These are phyloP conservation scores for Colletotrichum tamarilloi DNA, from an alignment of 2,329 filamentous ascomycete genomes.

Conservation along the genomic window DNA sequence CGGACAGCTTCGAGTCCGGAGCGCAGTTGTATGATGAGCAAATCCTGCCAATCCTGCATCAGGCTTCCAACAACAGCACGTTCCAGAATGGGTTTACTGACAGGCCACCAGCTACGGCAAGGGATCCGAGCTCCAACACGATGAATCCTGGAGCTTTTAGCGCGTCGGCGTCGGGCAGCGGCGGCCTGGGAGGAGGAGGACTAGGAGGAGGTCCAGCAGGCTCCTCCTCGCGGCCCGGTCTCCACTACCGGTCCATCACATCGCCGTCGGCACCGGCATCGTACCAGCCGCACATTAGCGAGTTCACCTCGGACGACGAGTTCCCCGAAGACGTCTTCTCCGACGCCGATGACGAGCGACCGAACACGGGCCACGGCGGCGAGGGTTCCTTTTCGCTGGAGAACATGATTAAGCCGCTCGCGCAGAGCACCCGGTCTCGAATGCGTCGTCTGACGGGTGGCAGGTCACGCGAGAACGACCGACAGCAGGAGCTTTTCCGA, in stretches of 20 bases:
- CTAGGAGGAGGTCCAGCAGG: no score
- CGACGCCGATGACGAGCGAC: constrained; percentile 75
- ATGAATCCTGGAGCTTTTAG: constrained; percentile 73
- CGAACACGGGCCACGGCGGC: constrained; percentile 49
- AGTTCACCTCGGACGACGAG: constrained; percentile 83
- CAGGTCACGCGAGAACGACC: constrained; percentile 51
- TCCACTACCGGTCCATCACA: constrained; percentile 87
- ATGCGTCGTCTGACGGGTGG: constrained; percentile 73
- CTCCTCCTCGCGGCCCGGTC: constrained; percentile 64
- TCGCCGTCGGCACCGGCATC: constrained; percentile 75
- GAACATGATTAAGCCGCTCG: constrained; percentile 69
- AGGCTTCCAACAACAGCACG: constrained; percentile 81
- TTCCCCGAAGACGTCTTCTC: constrained; percentile 79
- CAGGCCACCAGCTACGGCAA: constrained; percentile 69
- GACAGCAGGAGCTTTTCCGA: constrained; percentile 49
- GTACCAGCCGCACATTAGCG: constrained; percentile 65
- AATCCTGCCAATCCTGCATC: constrained; percentile 88
- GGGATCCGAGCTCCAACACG: constrained; percentile 69
- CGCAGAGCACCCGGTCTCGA: constrained; percentile 67
- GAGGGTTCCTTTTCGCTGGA: constrained; percentile 67
- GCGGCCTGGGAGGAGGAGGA: neutral
- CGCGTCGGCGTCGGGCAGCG: constrained; percentile 44
- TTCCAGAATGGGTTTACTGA: constrained; percentile 94
- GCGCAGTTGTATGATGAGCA: constrained; percentile 93
- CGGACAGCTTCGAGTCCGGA: constrained; percentile 76